Conservation (phyloP, 1,284 basidiomycete species). For the Uromyces viciae-fabae region DNA sequence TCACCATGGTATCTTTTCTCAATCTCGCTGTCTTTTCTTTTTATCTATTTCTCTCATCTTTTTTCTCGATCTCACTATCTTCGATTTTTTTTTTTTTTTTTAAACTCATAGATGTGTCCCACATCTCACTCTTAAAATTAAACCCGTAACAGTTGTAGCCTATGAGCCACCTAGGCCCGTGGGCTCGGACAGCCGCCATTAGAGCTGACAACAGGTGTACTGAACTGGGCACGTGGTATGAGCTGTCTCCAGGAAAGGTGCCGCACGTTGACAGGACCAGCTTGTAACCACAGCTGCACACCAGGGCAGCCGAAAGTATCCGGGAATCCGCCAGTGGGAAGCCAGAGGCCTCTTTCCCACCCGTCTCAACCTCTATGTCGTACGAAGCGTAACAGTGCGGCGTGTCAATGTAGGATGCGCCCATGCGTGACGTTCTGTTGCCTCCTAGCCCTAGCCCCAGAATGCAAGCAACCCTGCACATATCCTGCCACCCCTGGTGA, state of each 20-base stretch:
- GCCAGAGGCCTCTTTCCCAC: not conserved
- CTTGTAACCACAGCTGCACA: not conserved
- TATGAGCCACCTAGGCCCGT: not conserved
- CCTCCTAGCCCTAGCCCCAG: not conserved
- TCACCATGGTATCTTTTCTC: too few relatives aligned
- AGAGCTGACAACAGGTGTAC: not conserved
- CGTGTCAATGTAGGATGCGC: not conserved
- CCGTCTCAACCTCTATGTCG: not conserved
- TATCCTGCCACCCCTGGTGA: not conserved
- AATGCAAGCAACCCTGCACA: not conserved
- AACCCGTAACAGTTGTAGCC: not conserved
- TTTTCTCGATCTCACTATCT: too few relatives aligned
- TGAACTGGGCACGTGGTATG: not conserved
- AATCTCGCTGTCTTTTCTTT: too few relatives aligned
- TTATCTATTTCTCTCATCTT: too few relatives aligned
- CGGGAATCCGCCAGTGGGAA: not conserved
- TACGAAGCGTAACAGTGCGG: not conserved
- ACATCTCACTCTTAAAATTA: too few relatives aligned
- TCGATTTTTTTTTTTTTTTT: too few relatives aligned
- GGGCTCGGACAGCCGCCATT: not conserved
- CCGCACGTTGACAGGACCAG: not conserved
- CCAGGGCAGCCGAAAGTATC: not conserved
- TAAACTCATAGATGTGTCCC: too few relatives aligned
- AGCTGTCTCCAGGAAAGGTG: not conserved
- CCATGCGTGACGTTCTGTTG: not conserved